These are phyloP conservation scores for Sistotremastrum suecicum DNA, from an alignment of 768 basidiomycete species.

Conservation along the genomic window DNA sequence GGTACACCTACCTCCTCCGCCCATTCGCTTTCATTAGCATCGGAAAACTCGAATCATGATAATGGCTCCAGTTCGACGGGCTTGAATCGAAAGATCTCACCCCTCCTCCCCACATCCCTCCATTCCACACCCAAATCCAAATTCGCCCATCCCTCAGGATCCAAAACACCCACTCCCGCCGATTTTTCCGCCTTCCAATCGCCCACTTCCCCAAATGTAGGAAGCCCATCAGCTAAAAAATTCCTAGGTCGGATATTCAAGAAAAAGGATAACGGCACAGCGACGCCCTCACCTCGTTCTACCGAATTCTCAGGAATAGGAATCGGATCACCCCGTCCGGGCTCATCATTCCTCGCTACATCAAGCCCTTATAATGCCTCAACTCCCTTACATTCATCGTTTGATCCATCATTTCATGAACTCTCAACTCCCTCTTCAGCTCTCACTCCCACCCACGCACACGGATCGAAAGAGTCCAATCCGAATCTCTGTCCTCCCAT, in stretches of 20 bases:
- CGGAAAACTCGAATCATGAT: no score
- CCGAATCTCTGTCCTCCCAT: constrained; percentile 1
- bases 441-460: constrained; percentile 4
- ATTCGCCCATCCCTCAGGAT: constrained; percentile 13
- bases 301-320: background rate
- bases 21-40: no score
- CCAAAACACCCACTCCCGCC: constrained; percentile 5
- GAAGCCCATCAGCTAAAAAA: constrained; percentile 23
- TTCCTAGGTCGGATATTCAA: constrained; percentile 64
- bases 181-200: background rate
- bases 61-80: background rate
- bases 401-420: constrained; percentile 3
- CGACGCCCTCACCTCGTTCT: constrained; percentile 8
- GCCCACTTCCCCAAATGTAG: constrained; percentile 9
- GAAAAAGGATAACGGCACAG: constrained; percentile 24
- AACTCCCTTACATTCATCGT: constrained; percentile 9
- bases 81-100: background rate
- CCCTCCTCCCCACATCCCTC: background rate
- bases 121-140: constrained; percentile 6
- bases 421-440: constrained; percentile 2
- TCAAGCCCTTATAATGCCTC: constrained; percentile 3
- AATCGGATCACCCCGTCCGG: background rate
- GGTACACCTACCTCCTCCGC: background rate
- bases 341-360: background rate
- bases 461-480: background rate